Base-by-base conservation (phyloP, 768 basidiomycete species). In the Hericium alpestre region DNA sequence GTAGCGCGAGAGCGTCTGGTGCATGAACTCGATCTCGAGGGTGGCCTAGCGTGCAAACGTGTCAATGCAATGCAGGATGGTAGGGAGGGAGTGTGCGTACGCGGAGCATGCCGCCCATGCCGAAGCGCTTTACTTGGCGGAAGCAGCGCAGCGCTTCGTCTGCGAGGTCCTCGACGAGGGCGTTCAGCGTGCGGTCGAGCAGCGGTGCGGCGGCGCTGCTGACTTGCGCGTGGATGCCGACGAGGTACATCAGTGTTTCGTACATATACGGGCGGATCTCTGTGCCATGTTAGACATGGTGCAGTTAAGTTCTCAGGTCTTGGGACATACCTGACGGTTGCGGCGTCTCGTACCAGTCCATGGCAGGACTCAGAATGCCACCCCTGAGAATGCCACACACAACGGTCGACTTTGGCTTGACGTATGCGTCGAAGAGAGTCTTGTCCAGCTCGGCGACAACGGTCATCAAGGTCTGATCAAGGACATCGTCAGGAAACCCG, bases 21-120 rank as follows among this genome's bases (percentile, higher is more conserved):
- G 95, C 77, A 98, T 85, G 74, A 98, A 98, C 73, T 98, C 96
- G 63, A 98, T 96, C 71, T 98, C 95, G 25, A 99, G 84, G 4
- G 96, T 98, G 13, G 96, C 96, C 93, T 97, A 68, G 23, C 18
- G n/a, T n/a, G 13, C n/a, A 10, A 18, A 16, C 2, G 18, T 46
- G 43, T 46, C 20, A 46, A 15, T 15, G 43, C 20, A 20, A 1
- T n/a, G 43, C 20, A 9, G 43, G 13, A 55, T 25, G 57, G 50
- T 39, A 16, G 16, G 39, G 12, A 43, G 38, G 27, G 40, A 25
- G 27, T 25, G 27, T 25, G 76, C 87, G 58, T 68, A 96, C 94
- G 51, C 91, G 83, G 47, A 99, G 78, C 96, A 98, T 98, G 9
- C 96, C 96, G 32, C 96, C 96, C 86, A 97, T 96, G 16, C 94